Evolutionary conservation across 164 flowering plant species (phyloP).

Genomic region (Tinospora cordifolia): DNA sequence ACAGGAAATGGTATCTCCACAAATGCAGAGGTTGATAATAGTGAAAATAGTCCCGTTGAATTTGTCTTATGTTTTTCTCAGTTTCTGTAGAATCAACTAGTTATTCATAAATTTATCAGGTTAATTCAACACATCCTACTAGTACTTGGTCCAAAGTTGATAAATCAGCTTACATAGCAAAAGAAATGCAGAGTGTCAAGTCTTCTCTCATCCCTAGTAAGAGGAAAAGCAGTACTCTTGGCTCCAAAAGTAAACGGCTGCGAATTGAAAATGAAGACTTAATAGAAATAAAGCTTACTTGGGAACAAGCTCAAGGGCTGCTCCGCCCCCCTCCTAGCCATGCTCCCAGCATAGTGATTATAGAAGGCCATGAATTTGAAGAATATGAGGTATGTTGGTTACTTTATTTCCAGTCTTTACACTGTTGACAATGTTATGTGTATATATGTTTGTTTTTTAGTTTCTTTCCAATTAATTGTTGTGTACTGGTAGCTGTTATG

Average conservation of each 20-base stretch:
- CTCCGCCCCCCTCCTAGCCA: slow-evolving; percentile 60
- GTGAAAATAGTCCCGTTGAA: slow-evolving; percentile 21
- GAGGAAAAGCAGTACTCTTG: slow-evolving; percentile 55
- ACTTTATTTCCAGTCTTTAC: neutral
- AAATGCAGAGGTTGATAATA: slow-evolving; percentile 37
- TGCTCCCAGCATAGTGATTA: slow-evolving; percentile 46
- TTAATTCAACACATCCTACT: slow-evolving; percentile 35
- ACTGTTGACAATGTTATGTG: neutral
- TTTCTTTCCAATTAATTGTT: neutral
- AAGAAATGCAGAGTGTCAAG: slow-evolving; percentile 41
- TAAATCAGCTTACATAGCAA: slow-evolving; percentile 46
- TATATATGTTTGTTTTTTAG: neutral
- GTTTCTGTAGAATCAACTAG: slow-evolving; percentile 14
- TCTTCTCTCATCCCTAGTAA: slow-evolving; percentile 33
- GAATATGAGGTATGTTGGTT: slow-evolving; percentile 49
- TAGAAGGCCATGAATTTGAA: slow-evolving; percentile 86
- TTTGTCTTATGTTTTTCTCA: slow-evolving; percentile 13
- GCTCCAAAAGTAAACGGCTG: slow-evolving; percentile 57
- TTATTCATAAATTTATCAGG: slow-evolving; percentile 29
- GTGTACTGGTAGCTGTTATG: neutral
- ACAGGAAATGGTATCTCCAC: slow-evolving; percentile 27
- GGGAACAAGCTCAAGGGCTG: slow-evolving; percentile 88
- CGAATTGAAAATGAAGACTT: slow-evolving; percentile 50
- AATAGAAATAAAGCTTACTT: slow-evolving; percentile 67
- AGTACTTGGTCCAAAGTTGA: slow-evolving; percentile 44